Evolutionary conservation across 2,329 filamentous ascomycete genomes (phyloP).

Genomic region (Pseudogymnoascus sp.): DNA sequence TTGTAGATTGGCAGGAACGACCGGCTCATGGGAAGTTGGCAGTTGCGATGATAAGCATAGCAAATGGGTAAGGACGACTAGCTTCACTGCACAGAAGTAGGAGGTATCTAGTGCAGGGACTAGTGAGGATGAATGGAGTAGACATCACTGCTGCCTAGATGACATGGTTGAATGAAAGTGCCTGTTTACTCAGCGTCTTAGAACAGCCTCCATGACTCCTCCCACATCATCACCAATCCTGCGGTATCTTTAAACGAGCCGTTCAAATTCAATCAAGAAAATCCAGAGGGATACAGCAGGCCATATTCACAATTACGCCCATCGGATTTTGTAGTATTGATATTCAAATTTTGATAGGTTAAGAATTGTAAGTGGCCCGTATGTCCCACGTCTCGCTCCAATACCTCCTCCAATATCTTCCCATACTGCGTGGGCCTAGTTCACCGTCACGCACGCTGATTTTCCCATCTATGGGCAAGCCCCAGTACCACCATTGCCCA

Average conservation of each 20-base stretch:
- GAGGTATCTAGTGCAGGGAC: not conserved
- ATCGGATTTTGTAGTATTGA: not conserved
- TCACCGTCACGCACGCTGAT: not conserved
- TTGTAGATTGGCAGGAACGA: not conserved
- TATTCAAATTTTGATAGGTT: not conserved
- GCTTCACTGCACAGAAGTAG: not conserved
- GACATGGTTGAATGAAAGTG: too few relatives aligned
- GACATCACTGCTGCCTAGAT: not conserved
- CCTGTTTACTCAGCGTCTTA: conserved; percentile 40
- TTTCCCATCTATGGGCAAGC: not conserved
- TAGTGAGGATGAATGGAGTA: not conserved
- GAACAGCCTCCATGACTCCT: conserved; percentile 40
- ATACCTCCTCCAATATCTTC: not conserved
- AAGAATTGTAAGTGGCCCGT: not conserved
- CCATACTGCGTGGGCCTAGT: not conserved
- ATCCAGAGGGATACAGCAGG: not conserved
- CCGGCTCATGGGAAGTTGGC: not conserved
- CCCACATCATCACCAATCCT: conserved; percentile 47
- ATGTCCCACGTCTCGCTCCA: not conserved
- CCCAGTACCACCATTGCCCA: not conserved
- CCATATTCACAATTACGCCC: not conserved
- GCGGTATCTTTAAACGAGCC: conserved; percentile 42
- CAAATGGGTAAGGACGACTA: not conserved
- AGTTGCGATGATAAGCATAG: not conserved
- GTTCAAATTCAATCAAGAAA: conserved; percentile 36